Base-by-base conservation (phyloP, 2,329 filamentous ascomycete species). In the Colletotrichum destructivum region DNA sequence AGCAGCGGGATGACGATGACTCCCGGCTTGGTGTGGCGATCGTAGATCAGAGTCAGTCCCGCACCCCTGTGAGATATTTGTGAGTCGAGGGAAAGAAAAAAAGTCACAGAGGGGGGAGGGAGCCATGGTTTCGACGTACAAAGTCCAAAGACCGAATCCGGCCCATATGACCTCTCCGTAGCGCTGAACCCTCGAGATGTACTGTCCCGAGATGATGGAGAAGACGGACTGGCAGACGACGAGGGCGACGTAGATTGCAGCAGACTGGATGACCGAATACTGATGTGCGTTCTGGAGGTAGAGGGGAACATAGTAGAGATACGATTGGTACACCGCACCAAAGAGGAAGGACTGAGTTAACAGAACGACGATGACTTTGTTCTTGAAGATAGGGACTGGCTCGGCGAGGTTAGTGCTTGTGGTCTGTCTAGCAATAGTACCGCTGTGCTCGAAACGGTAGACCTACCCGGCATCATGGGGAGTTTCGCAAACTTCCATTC, bases 231-330 rank as follows among this genome's bases (percentile, higher is more conserved):
- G 87, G 9, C 80, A 79, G 21, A 81, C 78, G 11, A 89, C 84
- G 72, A 90, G 80, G 0, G 88, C 84, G 11, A 87, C 80, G 2
- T 84, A 85, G 40, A 89, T 79, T 9, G 82, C 82, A 1, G 89
- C 89, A 4, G 89, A 89, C 31, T 85, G 83, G 3, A 81, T 67
- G 15, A 79, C 75, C 7, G 78, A 77, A 62, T 76, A 80, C 21
- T 77, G 76, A 23, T 77, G 76, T 3, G 85, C 88, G 68, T 90
- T 91, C 74, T 92, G 89, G 55, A 89, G 88, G 77, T 90, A 92
- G 0, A 91, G 80, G 1, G 90, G 90, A 6, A 92, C 77, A 75
- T 89, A 92, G 78, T 91, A 92, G 2, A 91, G 79, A 68, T 86
- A 86, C 2, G 85, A 82, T 74, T 91, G 90, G 75, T 90, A 91